Evolutionary conservation across 768 basidiomycete genomes (phyloP).

Genomic region (Coprinopsis sp.): DNA sequence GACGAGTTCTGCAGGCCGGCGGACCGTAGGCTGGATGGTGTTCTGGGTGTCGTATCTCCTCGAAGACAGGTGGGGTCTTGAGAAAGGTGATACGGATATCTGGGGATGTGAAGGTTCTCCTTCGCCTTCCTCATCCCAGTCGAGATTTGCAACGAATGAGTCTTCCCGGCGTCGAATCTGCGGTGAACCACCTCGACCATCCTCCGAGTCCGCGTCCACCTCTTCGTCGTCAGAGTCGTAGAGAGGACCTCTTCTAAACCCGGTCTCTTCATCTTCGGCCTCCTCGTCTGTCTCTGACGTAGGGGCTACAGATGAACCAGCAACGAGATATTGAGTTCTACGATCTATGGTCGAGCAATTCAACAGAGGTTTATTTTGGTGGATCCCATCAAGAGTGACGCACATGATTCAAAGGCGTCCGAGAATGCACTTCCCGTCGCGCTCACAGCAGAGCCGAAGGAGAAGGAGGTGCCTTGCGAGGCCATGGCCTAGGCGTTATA

Average conservation of each 20-base stretch:
- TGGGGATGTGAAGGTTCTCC: neutral
- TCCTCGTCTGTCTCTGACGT: slow-evolving; percentile 38
- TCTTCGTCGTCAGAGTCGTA: slow-evolving; percentile 17
- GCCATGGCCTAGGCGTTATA: slow-evolving; percentile 7
- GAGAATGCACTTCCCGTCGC: slow-evolving; percentile 11
- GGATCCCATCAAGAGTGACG: slow-evolving; percentile 34
- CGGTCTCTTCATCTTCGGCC: slow-evolving; percentile 34
- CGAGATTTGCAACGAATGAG: slow-evolving; percentile 24
- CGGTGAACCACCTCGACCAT: no score
- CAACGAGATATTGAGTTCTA: slow-evolving; percentile 62
- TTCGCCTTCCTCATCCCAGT: slow-evolving; percentile 36
- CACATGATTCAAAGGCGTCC: slow-evolving; percentile 16
- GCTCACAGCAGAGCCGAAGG: slow-evolving; percentile 13
- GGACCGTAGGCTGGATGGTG: neutral
- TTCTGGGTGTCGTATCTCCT: neutral
- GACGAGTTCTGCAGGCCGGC: neutral
- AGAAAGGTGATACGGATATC: neutral
- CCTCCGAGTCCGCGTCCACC: slow-evolving; percentile 1
- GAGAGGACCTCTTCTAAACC: slow-evolving; percentile 9
- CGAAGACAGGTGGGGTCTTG: neutral
- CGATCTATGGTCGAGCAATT: slow-evolving; percentile 42
- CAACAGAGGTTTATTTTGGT: no score
- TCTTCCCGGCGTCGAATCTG: slow-evolving; percentile 17
- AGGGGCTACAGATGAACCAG: slow-evolving; percentile 53
- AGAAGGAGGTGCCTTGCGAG: slow-evolving; percentile 12